Evolutionary conservation across 208 protist species (phyloP).

Genomic region (Wallacemonas sp.): DNA sequence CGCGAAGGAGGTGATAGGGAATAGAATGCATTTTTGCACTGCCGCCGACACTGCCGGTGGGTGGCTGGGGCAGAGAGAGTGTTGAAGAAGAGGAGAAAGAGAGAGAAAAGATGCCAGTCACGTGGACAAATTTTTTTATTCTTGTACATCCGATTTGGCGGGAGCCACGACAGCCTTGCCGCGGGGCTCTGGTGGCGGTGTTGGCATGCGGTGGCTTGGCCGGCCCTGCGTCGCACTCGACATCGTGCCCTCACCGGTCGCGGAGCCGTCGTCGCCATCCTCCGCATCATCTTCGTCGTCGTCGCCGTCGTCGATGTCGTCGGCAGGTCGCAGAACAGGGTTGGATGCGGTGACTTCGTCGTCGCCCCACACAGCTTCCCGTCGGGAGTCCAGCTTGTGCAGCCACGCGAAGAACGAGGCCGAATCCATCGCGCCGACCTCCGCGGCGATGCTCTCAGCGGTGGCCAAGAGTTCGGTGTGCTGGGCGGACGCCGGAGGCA

Average conservation of each 20-base stretch:
- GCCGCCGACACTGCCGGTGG: not conserved
- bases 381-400: not conserved
- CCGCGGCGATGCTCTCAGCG: not conserved
- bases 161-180: no score
- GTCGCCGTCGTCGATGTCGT: not conserved
- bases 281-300: not conserved
- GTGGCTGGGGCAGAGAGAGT: not conserved
- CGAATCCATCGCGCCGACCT: not conserved
- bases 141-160: not conserved
- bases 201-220: not conserved
- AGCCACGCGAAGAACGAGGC: constrained; percentile 6
- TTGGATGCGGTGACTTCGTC: not conserved
- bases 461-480: not conserved
- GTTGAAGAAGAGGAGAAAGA: not conserved
- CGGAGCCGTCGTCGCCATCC: not conserved
- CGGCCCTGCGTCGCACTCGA: no score
- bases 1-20: no score
- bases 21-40: no score
- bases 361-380: constrained; percentile 14
- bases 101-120: not conserved
- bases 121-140: constrained; percentile 9
- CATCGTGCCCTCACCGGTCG: not conserved
- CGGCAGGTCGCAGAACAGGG: not conserved
- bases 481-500: not conserved
- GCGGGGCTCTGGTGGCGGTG: not conserved